phyloP scores from a whole-genome alignment of 768 basidiomycete genomes.

The Coprinopsis marcescibilis region DNA sequence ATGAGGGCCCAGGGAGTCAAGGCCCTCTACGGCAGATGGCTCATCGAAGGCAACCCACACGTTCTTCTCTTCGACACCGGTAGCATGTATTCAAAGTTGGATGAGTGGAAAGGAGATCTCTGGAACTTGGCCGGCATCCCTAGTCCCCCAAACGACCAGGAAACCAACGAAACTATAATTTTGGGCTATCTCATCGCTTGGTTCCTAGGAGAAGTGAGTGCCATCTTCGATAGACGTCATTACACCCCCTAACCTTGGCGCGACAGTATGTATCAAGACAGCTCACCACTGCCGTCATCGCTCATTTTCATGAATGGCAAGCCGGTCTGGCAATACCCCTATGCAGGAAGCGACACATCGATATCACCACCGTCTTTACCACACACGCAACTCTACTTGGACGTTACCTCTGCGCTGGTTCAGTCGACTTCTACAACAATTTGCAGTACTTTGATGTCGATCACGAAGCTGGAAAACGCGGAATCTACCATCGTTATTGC shows the following conservation, averaged over 20 bases:
- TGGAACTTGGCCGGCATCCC: conserved; percentile 99
- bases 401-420: conserved; percentile 96
- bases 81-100: conserved; percentile 77
- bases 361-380: conserved; percentile 98
- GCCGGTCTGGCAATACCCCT: conserved; percentile 93
- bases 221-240: conserved; percentile 6
- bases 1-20: conserved; percentile 94
- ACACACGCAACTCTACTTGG: conserved; percentile 98
- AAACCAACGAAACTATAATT: conserved; percentile 97
- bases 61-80: conserved; percentile 96
- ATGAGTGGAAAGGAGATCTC: conserved; percentile 98
- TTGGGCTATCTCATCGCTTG: conserved; percentile 98
- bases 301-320: conserved; percentile 99
- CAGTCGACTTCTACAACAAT: conserved; percentile 99
- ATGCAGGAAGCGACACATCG: conserved; percentile 93
- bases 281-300: conserved; percentile 80
- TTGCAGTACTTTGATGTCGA: conserved; percentile 99
- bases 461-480: conserved; percentile 97
- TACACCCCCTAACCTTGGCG: conserved; percentile 1
- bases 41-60: conserved; percentile 93
- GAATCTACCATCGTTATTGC: conserved; percentile 97
- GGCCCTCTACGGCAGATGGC: conserved; percentile 93
- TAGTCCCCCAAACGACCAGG: conserved; percentile 91
- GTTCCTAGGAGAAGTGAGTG: conserved; percentile 95
- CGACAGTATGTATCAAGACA: conserved; percentile 75